A percentile compares a stretch with the other conserved stretches of the same genome.
phyloP scores from a whole-genome alignment of 257 asterid genomes.

The Scutellaria galericulata region DNA sequence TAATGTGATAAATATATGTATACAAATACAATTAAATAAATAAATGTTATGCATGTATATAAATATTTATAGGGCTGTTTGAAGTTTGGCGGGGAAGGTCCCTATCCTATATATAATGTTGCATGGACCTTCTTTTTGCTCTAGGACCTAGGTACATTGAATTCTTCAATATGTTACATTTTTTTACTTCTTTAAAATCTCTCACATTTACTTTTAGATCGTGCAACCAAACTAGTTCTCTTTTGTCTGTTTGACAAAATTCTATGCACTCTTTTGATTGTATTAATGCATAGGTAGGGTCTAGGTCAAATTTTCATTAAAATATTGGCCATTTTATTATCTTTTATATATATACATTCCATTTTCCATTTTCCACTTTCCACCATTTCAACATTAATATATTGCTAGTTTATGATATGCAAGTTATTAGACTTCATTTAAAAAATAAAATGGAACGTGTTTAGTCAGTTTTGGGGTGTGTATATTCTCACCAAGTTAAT shows the following conservation, averaged over 20 bases:
- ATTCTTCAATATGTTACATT: slow-evolving; percentile 2
- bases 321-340: background rate
- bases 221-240: background rate
- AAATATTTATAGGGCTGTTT: no score
- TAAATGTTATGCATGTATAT: no score
- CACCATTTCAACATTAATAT: background rate
- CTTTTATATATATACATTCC: no score
- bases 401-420: background rate
- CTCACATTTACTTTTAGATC: background rate
- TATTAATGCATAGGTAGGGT: background rate
- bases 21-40: no score
- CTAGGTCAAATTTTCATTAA: background rate
- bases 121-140: slow-evolving; percentile 10
- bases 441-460: no score
- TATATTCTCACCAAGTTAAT: no score
- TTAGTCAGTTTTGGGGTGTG: no score
- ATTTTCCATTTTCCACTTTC: background rate
- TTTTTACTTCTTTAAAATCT: background rate
- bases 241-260: background rate
- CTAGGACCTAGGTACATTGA: slow-evolving; percentile 31
- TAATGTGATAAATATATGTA: no score
- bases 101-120: slow-evolving; percentile 17
- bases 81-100: background rate
- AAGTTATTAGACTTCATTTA: no score
- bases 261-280: background rate